Evolutionary conservation across 2,329 filamentous ascomycete species (phyloP), one percentile per base, ranked within the genome.

Genomic region (Remersonia thermophila): DNA sequence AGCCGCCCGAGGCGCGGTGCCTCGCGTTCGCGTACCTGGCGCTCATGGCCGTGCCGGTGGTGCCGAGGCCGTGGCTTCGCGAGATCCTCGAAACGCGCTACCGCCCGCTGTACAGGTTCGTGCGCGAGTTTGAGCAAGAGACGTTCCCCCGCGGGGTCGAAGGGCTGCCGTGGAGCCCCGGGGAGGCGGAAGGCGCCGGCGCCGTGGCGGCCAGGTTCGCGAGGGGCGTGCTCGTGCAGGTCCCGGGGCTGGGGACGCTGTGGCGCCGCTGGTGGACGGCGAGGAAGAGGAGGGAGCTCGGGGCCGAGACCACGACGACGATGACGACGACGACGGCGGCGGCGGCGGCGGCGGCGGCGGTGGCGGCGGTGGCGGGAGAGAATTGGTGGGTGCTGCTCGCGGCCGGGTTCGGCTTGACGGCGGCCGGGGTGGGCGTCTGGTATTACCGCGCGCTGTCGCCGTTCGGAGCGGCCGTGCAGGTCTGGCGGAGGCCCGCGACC

Each of bases 1-100:
- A 74, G 73, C 57, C 60, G 7, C 53, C 60, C 1, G 50, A 15
- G 9, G 31, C 43, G 5, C 37, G 95, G 56, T 94, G 83, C 53
- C 56, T 95, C 32, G 78, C 76, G 0, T 73, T 84, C 49, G 91
- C 79, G 9, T 93, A 93, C 54, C 62, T 96, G 26, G 69, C 75
- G 2, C 60, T 95, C 33, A 81, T 91, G 63, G 63, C 80, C 14
- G 40, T 53, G 32, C 55, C 56, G 7, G 51, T 54, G 12, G 48
- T 59, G 36, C 57, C 57, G 29, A 46, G 56, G 28, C 51, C 51
- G 29, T 60, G 56, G 50, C 39, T 60, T 45, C 38, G 47, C 27
- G 52, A 57, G 32, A 29, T 50, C 16, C 32, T 53, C 32, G 35
- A 42, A 40, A 20, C 33, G 16, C 32, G 39, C 33, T 53, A 54